These are phyloP conservation scores for Prunus armeniaca DNA, from an alignment of 306 rosid genomes.

Conservation along the genomic window DNA sequence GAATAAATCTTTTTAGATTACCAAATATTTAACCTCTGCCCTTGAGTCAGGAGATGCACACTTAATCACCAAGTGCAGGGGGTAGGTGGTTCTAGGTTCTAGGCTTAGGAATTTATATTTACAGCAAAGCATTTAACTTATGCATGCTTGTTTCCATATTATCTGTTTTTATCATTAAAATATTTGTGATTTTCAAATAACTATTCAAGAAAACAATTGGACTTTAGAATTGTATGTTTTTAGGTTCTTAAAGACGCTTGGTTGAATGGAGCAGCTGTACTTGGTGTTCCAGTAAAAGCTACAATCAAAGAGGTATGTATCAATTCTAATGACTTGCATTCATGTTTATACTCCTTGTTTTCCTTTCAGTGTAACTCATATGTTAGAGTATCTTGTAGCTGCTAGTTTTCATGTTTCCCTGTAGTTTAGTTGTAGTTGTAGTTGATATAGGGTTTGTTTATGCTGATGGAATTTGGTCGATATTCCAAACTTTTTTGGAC, in stretches of 20 bases:
- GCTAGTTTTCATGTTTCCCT: background rate
- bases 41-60: too few relatives aligned
- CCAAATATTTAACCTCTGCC: too few relatives aligned
- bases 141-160: background rate
- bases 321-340: background rate
- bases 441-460: background rate
- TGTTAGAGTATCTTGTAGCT: background rate
- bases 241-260: conserved; percentile 88
- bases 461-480: background rate
- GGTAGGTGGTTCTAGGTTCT: background rate
- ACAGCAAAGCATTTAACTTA: background rate
- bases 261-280: conserved; percentile 87
- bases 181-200: background rate
- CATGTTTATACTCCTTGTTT: background rate
- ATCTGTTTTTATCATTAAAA: background rate
- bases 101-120: background rate
- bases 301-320: conserved; percentile 88
- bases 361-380: background rate
- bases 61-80: too few relatives aligned
- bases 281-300: conserved; percentile 93
- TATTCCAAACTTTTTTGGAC: background rate
- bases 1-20: too few relatives aligned
- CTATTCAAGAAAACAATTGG: conserved; percentile 15
- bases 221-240: conserved; percentile 23
- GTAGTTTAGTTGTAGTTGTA: background rate